A percentile compares a stretch with the other conserved stretches of the same genome.
These are phyloP conservation scores for Lanmaoa rubissima DNA, from an alignment of 768 basidiomycete genomes.

Conservation along the genomic window DNA sequence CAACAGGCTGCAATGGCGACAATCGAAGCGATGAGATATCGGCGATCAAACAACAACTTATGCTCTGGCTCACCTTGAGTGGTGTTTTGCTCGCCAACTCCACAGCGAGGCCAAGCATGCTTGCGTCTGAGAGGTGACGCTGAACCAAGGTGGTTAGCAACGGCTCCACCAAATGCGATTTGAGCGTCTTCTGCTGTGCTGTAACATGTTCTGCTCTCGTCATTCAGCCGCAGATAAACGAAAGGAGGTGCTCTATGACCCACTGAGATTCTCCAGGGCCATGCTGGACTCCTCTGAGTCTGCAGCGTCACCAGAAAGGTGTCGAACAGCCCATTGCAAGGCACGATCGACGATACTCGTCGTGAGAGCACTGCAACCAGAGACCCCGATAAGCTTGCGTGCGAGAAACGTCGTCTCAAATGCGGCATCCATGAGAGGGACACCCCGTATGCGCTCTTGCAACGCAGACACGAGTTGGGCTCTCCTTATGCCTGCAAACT, in stretches of 20 bases:
- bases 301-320: slow-evolving; percentile 37
- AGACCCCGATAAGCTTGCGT: slow-evolving; percentile 22
- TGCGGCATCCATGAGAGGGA: slow-evolving; percentile 28
- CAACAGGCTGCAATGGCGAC: slow-evolving; percentile 48
- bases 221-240: not conserved
- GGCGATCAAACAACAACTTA: not conserved
- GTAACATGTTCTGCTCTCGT: slow-evolving; percentile 13
- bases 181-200: slow-evolving; percentile 25
- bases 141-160: slow-evolving; percentile 63
- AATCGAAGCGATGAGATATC: not conserved
- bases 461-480: slow-evolving; percentile 22
- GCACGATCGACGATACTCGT: slow-evolving; percentile 42
- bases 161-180: slow-evolving; percentile 67
- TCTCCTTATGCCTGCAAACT: slow-evolving; percentile 23
- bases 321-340: slow-evolving; percentile 53
- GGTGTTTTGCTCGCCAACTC: slow-evolving; percentile 39
- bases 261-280: slow-evolving; percentile 40
- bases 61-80: slow-evolving; percentile 56
- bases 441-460: slow-evolving; percentile 25
- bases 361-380: slow-evolving; percentile 26
- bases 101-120: slow-evolving; percentile 44
- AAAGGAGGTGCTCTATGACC: slow-evolving; percentile 10
- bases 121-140: slow-evolving; percentile 46
- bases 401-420: slow-evolving; percentile 36
- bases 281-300: slow-evolving; percentile 18